Base-by-base conservation (phyloP, 768 basidiomycete genomes). In the Sporobolomyces phaffii region DNA sequence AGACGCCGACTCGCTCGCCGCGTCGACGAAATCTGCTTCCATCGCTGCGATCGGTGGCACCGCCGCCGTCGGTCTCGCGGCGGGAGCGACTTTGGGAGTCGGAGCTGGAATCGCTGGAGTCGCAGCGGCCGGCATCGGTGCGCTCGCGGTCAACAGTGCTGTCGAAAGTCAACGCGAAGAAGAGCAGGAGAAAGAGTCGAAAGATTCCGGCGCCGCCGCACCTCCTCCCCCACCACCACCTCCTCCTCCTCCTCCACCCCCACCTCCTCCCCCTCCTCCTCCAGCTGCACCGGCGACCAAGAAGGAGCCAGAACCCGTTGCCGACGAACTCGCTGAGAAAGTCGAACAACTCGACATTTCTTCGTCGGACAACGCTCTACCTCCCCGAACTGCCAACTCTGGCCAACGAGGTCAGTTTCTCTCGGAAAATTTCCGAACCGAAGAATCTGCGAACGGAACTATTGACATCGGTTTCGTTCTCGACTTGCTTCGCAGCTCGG, bases 401-500 rank as follows among this genome's bases (percentile, higher is more conserved):
- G 69, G 69, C 3, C 68, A 64, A 48, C 58, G 68, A 43, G 68
- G 61, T 68, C 1, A 49, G 66, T 43, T 10, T 38, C 14, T 15
- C n/a, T n/a, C n/a, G n/a, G n/a, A n/a, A n/a, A n/a, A n/a, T n/a
- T n/a, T n/a, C n/a, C n/a, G n/a, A n/a, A n/a, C n/a, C n/a, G n/a
- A n/a, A n/a, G n/a, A n/a, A n/a, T n/a, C n/a, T n/a, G n/a, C n/a
- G n/a, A n/a, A n/a, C n/a, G n/a, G n/a, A n/a, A n/a, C n/a, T n/a
- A n/a, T n/a, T n/a, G n/a, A n/a, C n/a, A n/a, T n/a, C n/a, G n/a
- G n/a, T n/a, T n/a, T 59, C 18, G 5, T 34, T 14, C 2, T 31
- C 41, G 14, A 15, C 24, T 17, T 34, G 8, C 57, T 8, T 33
- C 24, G 81, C 82, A 31, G 92, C 91, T 0, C 80, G 87, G 53